Conservation (phyloP, 768 basidiomycete species). For the Boletus huronensis region DNA sequence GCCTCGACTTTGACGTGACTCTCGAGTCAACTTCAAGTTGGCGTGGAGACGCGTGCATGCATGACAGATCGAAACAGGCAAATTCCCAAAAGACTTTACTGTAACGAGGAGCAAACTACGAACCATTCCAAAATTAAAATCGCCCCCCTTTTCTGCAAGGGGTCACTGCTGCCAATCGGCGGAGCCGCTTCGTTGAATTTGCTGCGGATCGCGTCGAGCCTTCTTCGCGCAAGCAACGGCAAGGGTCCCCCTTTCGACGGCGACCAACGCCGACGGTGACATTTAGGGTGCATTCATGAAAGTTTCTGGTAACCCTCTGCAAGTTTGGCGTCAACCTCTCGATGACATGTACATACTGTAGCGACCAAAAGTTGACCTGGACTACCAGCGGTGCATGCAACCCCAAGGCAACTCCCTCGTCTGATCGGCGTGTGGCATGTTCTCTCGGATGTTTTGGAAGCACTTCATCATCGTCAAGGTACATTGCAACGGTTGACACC, state of each 20-base stretch:
- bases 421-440: neutral
- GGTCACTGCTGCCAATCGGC: neutral
- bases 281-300: neutral
- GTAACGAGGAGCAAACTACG: neutral
- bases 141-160: neutral
- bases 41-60: neutral
- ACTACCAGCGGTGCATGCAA: neutral
- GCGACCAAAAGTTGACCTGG: neutral
- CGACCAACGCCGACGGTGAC: neutral
- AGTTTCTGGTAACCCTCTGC: neutral
- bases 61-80: neutral
- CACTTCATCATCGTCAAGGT: neutral
- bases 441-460: neutral
- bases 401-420: neutral
- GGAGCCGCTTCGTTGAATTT: neutral
- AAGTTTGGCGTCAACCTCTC: no score
- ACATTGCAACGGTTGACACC: neutral
- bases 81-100: neutral
- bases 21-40: neutral
- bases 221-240: neutral
- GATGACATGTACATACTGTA: neutral
- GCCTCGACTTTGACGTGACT: neutral
- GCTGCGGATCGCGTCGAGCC: neutral
- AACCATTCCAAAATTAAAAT: neutral
- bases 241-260: neutral